These are phyloP conservation scores for Phytophthora litchii DNA, from an alignment of 352 stramenopile genomes.

Conservation along the genomic window DNA sequence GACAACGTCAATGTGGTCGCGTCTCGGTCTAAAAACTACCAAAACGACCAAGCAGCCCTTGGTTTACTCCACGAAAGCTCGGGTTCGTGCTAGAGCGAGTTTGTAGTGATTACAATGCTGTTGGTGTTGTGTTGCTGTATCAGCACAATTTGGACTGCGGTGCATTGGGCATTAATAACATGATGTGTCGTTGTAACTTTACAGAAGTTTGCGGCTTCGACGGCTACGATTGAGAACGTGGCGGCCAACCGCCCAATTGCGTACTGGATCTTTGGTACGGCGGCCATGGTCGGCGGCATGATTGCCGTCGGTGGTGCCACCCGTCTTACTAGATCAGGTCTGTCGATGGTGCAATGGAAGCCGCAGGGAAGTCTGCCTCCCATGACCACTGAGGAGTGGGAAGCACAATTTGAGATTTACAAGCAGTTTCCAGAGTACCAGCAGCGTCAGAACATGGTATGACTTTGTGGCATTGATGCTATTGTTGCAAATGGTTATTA, in stretches of 20 bases:
- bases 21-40: constrained; percentile 31
- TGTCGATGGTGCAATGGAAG: constrained; percentile 99
- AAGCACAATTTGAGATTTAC: constrained; percentile 97
- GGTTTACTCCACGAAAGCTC: constrained; percentile 76
- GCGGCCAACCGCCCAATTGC: constrained; percentile 85
- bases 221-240: constrained; percentile 81
- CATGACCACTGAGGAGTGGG: constrained; percentile 93
- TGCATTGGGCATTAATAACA: constrained; percentile 9
- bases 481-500: constrained; percentile 6
- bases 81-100: constrained; percentile 39
- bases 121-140: constrained; percentile 4
- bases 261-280: constrained; percentile 96
- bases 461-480: constrained; percentile 10
- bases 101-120: constrained; percentile 10
- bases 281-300: constrained; percentile 95
- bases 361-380: constrained; percentile 93
- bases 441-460: constrained; percentile 92
- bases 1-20: constrained; percentile 44
- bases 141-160: background rate
- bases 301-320: constrained; percentile 98
- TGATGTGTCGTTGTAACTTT: constrained; percentile 21
- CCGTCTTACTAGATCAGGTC: constrained; percentile 95
- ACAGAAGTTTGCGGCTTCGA: constrained; percentile 56
- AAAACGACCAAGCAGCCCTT: constrained; percentile 49
- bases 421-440: constrained; percentile 98